Conservation (phyloP, 768 basidiomycete species). For the Lentinus brumalis region DNA sequence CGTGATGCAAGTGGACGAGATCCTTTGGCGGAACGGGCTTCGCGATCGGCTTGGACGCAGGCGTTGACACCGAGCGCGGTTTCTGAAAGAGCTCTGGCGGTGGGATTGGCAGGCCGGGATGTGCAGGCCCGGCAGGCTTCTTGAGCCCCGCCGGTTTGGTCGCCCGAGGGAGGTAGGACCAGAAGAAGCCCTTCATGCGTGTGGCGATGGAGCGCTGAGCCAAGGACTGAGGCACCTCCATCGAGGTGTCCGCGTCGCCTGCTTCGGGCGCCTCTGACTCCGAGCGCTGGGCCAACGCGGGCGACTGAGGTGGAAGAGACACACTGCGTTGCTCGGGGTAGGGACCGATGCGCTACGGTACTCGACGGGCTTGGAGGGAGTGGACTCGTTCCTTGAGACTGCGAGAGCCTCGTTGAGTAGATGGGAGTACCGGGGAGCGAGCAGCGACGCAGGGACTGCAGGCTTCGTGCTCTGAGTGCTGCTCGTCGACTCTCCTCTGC, state of each 20-base stretch:
- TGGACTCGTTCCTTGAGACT: conserved; percentile 27
- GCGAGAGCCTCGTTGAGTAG: conserved; percentile 56
- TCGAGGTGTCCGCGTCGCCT: not conserved
- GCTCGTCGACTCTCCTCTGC: conserved; percentile 31
- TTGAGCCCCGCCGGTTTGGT: conserved; percentile 39
- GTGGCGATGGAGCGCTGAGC: conserved; percentile 44
- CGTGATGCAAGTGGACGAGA: conserved; percentile 60
- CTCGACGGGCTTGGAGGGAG: conserved; percentile 8
- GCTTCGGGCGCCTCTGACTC: not conserved
- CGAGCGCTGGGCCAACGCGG: not conserved
- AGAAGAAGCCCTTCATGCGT: conserved; percentile 57
- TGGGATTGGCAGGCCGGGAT: conserved; percentile 54
- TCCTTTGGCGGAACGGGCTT: conserved; percentile 60
- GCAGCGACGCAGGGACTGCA: conserved; percentile 42
- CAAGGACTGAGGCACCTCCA: conserved; percentile 15
- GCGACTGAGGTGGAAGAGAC: conserved; percentile 1
- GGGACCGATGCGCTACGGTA: conserved; percentile 15
- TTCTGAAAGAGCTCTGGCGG: conserved; percentile 54
- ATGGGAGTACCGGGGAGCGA: conserved; percentile 61
- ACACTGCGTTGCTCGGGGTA: conserved; percentile 2
- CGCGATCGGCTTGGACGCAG: conserved; percentile 50
- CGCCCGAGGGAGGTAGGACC: conserved; percentile 60
- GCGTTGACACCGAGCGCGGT: conserved; percentile 58
- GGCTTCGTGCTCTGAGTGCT: conserved; percentile 29
- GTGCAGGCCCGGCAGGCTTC: conserved; percentile 25